Evolutionary conservation across 2,329 filamentous ascomycete genomes (phyloP).

Genomic region (Chrysoporthe cubensis): DNA sequence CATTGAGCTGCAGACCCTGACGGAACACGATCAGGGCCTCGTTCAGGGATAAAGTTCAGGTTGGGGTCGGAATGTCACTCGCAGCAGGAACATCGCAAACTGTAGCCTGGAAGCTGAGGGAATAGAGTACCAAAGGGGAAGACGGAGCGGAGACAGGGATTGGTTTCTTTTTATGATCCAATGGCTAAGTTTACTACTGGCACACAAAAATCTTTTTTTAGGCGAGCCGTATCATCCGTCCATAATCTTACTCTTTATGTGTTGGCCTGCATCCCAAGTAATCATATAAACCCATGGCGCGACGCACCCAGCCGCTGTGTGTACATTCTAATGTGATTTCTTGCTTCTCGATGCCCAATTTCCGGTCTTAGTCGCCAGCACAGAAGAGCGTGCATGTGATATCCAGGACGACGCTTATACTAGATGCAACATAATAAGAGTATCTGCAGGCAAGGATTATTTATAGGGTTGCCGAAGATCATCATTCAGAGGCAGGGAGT

Average conservation of each 20-base stretch:
- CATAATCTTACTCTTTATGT: constrained; percentile 5
- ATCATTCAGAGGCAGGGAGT: neutral
- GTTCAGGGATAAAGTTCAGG: neutral
- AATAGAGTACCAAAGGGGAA: neutral
- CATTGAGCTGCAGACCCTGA: neutral
- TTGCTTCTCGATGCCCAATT: neutral
- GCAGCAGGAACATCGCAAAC: neutral
- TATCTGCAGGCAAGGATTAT: neutral
- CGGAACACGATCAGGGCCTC: neutral
- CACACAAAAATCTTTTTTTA: constrained; percentile 26
- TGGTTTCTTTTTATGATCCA: constrained; percentile 6
- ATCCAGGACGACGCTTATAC: neutral
- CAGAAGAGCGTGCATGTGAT: neutral
- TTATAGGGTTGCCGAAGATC: neutral
- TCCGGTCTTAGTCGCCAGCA: neutral
- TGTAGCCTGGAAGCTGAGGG: neutral
- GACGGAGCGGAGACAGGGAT: constrained; percentile 1
- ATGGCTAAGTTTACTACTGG: neutral
- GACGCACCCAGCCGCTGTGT: neutral
- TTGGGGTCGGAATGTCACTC: neutral
- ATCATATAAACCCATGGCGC: constrained; percentile 11
- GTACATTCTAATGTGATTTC: neutral
- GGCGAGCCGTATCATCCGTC: constrained; percentile 24
- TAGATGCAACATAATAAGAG: neutral
- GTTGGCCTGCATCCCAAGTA: neutral